Evolutionary conservation across 2,329 filamentous ascomycete species (phyloP), one percentile per base, ranked within the genome.

Genomic region (Thelonectria olida): DNA sequence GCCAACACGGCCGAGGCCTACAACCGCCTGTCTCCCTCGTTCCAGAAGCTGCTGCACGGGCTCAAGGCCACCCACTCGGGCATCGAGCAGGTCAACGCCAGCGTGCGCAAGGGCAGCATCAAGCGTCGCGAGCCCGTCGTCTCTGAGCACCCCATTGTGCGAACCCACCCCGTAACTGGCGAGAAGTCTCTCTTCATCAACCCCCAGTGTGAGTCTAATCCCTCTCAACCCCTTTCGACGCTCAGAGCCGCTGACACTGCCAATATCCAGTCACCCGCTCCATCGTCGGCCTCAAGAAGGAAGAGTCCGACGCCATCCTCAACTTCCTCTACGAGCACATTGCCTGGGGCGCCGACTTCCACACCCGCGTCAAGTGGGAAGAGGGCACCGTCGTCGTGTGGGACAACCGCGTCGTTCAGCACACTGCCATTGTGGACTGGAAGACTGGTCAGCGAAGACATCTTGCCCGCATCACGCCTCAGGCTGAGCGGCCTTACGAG

Each of bases 111-210:
- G 39, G 91, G 89, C 7, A 88, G 91, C 42, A 86, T 94, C 69
- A 88, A 90, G 62, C 84, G 92, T 12, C 86, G 93, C 42, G 91
- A 95, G 66, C 91, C 92, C 0, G 88, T 96, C 1, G 84, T 86
- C 5, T 89, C 86, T 45, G 86, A 88, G 47, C 93, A 97, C 71
- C 93, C 93, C 0, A 80, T 97, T 61, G 87, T 96, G 2, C 83
- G 92, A 17, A 95, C 92, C 1, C 93, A 97, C 73, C 92, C 93
- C 0, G 87, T 83, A 7, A 96, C 93, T 0, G 92, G 92, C 15
- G 91, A 96, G 76, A 97, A 96, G 80, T 90, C 91, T 0, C 79
- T 97, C 7, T 96, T 86, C 68, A 86, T 96, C 25, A 97, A 96
- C 75, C 90, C 90, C 4, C 91, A 95, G 73, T 97, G 90, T 91